A percentile compares a stretch with the other conserved stretches of the same genome.
Evolutionary conservation across 2,329 filamentous ascomycete species (phyloP).

Genomic region (Alternaria triticimaculans): DNA sequence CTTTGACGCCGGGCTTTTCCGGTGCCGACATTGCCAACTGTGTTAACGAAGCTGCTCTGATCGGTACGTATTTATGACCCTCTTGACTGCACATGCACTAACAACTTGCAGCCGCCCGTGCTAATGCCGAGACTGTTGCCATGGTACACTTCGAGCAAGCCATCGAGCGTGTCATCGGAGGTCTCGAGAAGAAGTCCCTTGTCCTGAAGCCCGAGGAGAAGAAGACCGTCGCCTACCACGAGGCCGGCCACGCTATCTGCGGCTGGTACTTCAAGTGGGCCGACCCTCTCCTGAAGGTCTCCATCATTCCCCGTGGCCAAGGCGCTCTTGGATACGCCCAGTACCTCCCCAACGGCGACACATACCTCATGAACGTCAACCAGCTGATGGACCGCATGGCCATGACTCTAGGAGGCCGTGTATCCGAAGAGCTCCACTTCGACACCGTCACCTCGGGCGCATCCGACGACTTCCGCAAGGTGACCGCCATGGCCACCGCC

Average conservation of each 20-base stretch:
- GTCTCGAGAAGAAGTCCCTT: slow-evolving; percentile 95
- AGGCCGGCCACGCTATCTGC: slow-evolving; percentile 97
- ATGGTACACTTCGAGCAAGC: slow-evolving; percentile 96
- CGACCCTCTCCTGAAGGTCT: slow-evolving; percentile 97
- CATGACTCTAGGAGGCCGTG: slow-evolving; percentile 95
- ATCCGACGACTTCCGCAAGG: slow-evolving; percentile 97
- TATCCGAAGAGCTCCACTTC: slow-evolving; percentile 96
- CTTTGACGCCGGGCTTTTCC: slow-evolving; percentile 93
- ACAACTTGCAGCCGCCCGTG: slow-evolving; percentile 74
- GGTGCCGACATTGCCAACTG: slow-evolving; percentile 98
- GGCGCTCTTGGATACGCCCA: slow-evolving; percentile 95
- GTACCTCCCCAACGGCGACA: slow-evolving; percentile 89
- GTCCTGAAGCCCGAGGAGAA: slow-evolving; percentile 94
- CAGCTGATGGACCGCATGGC: slow-evolving; percentile 99
- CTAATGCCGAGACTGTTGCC: slow-evolving; percentile 77
- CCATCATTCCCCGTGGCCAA: slow-evolving; percentile 95
- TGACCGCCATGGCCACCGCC: slow-evolving; percentile 90
- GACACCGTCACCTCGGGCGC: slow-evolving; percentile 94
- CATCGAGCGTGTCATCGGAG: slow-evolving; percentile 95
- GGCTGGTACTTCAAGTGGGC: slow-evolving; percentile 97
- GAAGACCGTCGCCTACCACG: slow-evolving; percentile 95
- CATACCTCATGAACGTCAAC: slow-evolving; percentile 92
- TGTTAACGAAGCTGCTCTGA: slow-evolving; percentile 94
- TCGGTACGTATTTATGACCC: slow-evolving; percentile 68
- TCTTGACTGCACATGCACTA: slow-evolving; percentile 42